Percentiles rank a stretch among this genome's conserved stretches.
These are phyloP conservation scores for Penstemon newberryi DNA, from an alignment of 257 asterid genomes.

Conservation along the genomic window DNA sequence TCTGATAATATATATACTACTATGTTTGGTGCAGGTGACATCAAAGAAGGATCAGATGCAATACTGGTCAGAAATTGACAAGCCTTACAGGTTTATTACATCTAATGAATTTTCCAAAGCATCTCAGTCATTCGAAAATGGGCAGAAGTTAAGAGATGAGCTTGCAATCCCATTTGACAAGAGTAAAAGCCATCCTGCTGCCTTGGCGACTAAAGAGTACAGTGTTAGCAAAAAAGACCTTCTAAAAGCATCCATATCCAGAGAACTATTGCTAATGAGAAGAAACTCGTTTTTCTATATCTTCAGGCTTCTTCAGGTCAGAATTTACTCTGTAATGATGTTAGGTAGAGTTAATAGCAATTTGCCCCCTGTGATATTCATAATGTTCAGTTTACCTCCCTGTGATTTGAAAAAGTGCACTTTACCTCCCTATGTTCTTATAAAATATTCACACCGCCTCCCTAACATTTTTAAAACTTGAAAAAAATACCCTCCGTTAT, in stretches of 20 bases:
- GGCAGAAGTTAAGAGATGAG: conserved; percentile 26
- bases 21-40: conserved; percentile 36
- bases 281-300: conserved; percentile 46
- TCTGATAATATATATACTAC: no score
- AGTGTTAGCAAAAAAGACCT: conserved; percentile 38
- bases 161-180: conserved; percentile 43
- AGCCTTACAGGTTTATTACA: conserved; percentile 41
- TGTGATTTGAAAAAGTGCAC: no score
- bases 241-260: conserved; percentile 34
- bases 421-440: no score
- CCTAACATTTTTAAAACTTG: no score
- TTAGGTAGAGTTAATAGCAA: neutral
- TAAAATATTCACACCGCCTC: no score
- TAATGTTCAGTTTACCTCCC: no score
- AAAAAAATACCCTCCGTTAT: no score
- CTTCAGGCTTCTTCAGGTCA: conserved; percentile 37
- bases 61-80: conserved; percentile 37
- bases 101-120: conserved; percentile 40
- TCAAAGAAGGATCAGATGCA: conserved; percentile 55
- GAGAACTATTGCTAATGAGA: conserved; percentile 50
- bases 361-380: no score
- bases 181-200: conserved; percentile 51
- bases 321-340: neutral
- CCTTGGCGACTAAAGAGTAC: conserved; percentile 38
- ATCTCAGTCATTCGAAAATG: conserved; percentile 36